Evolutionary conservation across 805 yeast species (phyloP).

Genomic region (Scheffersomyces ergatensis): DNA sequence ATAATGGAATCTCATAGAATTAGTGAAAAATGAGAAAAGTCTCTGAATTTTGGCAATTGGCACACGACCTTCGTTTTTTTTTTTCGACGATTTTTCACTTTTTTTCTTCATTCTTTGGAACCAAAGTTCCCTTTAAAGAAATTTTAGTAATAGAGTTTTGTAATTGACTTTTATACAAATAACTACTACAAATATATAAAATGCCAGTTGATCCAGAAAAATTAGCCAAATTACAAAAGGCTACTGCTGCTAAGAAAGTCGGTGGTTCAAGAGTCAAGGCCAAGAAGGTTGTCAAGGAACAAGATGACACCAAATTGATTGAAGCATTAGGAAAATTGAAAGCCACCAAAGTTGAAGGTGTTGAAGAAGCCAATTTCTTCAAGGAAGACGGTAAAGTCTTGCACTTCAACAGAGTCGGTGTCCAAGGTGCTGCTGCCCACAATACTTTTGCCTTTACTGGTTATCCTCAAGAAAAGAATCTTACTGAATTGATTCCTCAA

Average conservation of each 20-base stretch:
- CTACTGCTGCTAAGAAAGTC: constrained; percentile 76
- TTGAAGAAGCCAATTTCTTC: constrained; percentile 98
- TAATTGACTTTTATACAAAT: too few relatives aligned
- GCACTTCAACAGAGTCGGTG: constrained; percentile 95
- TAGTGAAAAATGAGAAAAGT: too few relatives aligned
- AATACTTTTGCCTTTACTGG: constrained; percentile 96
- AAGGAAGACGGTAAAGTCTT: constrained; percentile 93
- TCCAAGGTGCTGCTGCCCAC: constrained; percentile 86
- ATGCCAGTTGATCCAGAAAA: constrained; percentile 95
- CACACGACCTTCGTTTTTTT: neutral
- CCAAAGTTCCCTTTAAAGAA: too few relatives aligned
- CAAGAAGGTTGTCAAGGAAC: constrained; percentile 73
- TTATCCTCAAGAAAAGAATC: constrained; percentile 86
- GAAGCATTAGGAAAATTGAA: constrained; percentile 84
- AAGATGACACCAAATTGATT: constrained; percentile 89
- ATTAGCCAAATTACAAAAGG: constrained; percentile 87
- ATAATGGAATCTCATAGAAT: too few relatives aligned
- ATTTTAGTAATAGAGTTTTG: too few relatives aligned
- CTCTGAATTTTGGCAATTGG: too few relatives aligned
- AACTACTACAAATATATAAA: constrained; percentile 18
- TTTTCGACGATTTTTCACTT: neutral
- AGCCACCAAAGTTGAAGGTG: constrained; percentile 83
- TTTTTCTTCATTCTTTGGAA: neutral
- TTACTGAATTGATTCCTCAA: constrained; percentile 90
- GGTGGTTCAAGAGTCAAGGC: constrained; percentile 88